Evolutionary conservation across 2,329 filamentous ascomycete genomes (phyloP), one percentile per base, ranked within the genome.

Genomic region (Xylaria sp.): DNA sequence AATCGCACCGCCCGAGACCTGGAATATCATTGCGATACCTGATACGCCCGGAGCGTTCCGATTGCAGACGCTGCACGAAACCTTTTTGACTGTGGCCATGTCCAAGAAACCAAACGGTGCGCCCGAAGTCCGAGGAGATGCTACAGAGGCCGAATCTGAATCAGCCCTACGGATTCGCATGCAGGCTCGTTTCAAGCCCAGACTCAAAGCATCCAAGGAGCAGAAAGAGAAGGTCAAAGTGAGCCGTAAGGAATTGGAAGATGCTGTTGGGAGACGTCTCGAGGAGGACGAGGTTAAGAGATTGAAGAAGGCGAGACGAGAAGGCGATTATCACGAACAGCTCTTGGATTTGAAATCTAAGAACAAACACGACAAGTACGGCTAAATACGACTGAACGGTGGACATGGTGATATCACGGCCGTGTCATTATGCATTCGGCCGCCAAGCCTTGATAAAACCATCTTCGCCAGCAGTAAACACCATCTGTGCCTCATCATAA

Each of bases 101-200:
- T 75, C 78, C 8, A 76, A 76, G 18, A 83, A 82, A 60, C 69
- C 76, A 1, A 79, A 76, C 44, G 76, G 78, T 0, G 69, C 76
- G 0, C 80, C 85, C 0, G 88, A 92, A 66, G 79, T 95, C 10
- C 85, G 91, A 37, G 92, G 91, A 53, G 91, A 96, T 72, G 88
- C 85, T 6, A 84, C 87, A 11, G 76, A 78, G 7, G 83, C 86
- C 54, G 82, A 79, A 3, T 90, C 89, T 69, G 83, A 83, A 67
- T 91, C 90, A 8, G 88, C 86, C 5, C 73, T 96, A 61, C 83
- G 91, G 54, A 84, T 97, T 68, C 88, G 92, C 57, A 97, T 97
- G 92, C 93, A 97, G 77, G 91, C 93, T 19, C 82, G 90, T 54
- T 97, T 96, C 78, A 97, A 97, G 79, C 92, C 93, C 7, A 83